Evolutionary conservation across 768 basidiomycete genomes (phyloP), one percentile per base, ranked within the genome.

Genomic region (Fomitopsis serialis): DNA sequence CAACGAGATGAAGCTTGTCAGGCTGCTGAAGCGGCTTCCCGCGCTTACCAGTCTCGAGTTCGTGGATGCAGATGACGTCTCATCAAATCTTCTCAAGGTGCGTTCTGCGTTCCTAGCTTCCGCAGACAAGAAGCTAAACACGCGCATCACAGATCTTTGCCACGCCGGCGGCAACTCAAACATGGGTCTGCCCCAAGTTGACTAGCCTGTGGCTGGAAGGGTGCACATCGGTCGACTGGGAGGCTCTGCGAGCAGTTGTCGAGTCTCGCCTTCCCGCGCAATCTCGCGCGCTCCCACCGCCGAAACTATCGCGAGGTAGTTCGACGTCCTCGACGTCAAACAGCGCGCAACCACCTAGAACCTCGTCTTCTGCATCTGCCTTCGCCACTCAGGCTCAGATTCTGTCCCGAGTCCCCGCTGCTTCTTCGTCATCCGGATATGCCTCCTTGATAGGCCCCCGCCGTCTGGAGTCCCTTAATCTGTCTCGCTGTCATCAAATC

Each of bases 401-500:
- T 45, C 59, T 66, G 9, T 54, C 74, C 63, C 61, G 55, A 73
- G 71, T 55, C 58, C 70, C 35, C 56, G 62, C 53, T 59, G 66
- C 55, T 56, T 55, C 59, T 61, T 57, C 60, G 61, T 61, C 64
- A 45, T 17, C 50, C 46, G 17, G 37, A 5, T 48, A 47, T 13
- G 42, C 48, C 50, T 62, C 63, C 74, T 24, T 73, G 68, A 56
- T 62, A 22, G 60, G 64, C 52, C 75, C 73, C 17, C 64, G 66
- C 49, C 81, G 87, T 24, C 66, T 90, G 60, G 70, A 74, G 27
- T 74, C 77, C 32, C 74, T 92, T 43, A 87, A 92, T 66, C 79
- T 92, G 47, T 88, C 86, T 37, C 77, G 87, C 48, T 92, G 89
- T 67, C 82, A 77, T 57, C 89, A 91, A 63, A 86, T 92, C 58